phyloP scores from a whole-genome alignment of 2,329 filamentous ascomycete genomes.

The Trichoderma atroviride region DNA sequence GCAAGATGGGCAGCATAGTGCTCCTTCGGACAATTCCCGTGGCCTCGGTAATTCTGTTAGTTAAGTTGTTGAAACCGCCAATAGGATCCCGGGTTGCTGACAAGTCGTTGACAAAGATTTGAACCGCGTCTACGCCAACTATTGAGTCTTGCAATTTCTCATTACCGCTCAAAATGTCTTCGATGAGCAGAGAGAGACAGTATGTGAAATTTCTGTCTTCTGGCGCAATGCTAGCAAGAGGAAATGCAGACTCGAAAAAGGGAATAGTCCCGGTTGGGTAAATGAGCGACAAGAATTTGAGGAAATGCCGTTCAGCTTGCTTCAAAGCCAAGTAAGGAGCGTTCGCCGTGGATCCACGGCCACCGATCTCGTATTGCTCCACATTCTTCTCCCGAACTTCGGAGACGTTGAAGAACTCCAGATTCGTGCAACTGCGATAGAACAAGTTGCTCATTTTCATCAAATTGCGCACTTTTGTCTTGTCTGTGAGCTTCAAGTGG shows the following conservation, averaged over 20 bases:
- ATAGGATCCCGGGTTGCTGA: neutral
- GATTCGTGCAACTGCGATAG: slow-evolving; percentile 15
- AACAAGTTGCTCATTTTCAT: slow-evolving; percentile 24
- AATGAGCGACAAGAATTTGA: slow-evolving; percentile 10
- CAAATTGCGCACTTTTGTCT: neutral
- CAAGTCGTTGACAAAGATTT: slow-evolving; percentile 13
- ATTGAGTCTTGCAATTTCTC: neutral
- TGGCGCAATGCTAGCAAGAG: slow-evolving; percentile 18
- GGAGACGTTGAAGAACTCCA: slow-evolving; percentile 21
- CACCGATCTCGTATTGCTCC: neutral
- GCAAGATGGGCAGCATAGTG: slow-evolving; percentile 8
- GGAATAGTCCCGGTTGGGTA: slow-evolving; percentile 11
- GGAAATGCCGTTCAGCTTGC: slow-evolving; percentile 15
- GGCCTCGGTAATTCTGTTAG: slow-evolving; percentile 9
- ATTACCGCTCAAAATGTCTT: slow-evolving; percentile 4
- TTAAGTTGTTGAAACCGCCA: neutral
- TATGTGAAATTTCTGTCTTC: slow-evolving; percentile 17
- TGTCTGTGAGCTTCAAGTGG: neutral
- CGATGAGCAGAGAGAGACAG: slow-evolving; percentile 5
- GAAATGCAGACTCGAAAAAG: slow-evolving; percentile 22
- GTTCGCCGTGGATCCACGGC: neutral
- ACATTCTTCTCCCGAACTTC: neutral
- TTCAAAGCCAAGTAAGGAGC: slow-evolving; percentile 12
- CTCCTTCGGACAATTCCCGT: slow-evolving; percentile 16
- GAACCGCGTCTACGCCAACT: slow-evolving; percentile 14